Conservation (phyloP, 164 flowering plant species). For the Dillenia turbinata region DNA sequence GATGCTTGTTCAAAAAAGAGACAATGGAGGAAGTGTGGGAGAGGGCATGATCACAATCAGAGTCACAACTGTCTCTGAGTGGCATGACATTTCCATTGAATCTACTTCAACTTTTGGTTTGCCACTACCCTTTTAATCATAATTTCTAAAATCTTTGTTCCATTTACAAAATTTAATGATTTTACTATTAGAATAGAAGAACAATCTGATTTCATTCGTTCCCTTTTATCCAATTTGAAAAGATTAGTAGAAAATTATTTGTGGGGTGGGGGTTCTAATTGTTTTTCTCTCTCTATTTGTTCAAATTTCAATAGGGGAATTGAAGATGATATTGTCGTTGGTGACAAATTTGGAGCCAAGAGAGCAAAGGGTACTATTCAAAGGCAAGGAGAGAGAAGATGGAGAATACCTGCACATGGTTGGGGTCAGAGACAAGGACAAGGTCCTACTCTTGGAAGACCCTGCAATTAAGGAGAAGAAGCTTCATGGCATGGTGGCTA, state of each 20-base stretch:
- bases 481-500: constrained; percentile 30
- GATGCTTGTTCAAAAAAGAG: constrained; percentile 90
- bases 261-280: background rate
- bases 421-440: constrained; percentile 79
- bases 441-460: constrained; percentile 63
- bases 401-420: constrained; percentile 75
- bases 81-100: constrained; percentile 69
- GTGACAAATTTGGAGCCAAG: constrained; percentile 60
- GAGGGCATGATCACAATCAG: constrained; percentile 48
- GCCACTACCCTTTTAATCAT: background rate
- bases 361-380: constrained; percentile 74
- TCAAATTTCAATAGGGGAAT: constrained; percentile 41
- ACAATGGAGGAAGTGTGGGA: constrained; percentile 26
- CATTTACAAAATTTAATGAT: no score
- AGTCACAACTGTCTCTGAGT: constrained; percentile 55
- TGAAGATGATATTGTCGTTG: constrained; percentile 64
- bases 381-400: constrained; percentile 84
- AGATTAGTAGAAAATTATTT: background rate
- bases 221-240: background rate
- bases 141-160: no score
- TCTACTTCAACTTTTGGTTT: constrained; percentile 86
- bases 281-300: background rate
- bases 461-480: constrained; percentile 71
- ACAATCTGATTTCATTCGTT: no score
- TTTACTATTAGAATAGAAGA: no score